Base-by-base conservation (phyloP, 495 filamentous ascomycete species). In the Hypoxylon fuscum region DNA sequence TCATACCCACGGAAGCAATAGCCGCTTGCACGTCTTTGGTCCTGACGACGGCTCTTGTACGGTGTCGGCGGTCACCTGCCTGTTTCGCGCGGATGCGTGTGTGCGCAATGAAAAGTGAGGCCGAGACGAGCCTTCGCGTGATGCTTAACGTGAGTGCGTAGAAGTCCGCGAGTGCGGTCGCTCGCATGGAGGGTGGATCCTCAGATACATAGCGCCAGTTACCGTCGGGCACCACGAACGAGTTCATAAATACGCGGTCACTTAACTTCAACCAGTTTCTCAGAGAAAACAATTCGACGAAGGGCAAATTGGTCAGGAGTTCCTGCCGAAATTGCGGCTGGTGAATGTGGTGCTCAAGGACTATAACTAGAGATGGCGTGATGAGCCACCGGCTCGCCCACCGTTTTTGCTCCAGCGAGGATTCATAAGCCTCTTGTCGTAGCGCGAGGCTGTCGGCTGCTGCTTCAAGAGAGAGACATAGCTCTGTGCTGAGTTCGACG, bases 161-260 rank as follows among this genome's bases (percentile, higher is more conserved):
- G 48, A 96, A 88, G 55, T 96, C 91, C 18, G 83, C 79, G 9
- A 94, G 80, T 1, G 89, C 87, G 4, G 83, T 90, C 60, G 73
- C 80, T 64, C 77, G 82, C 12, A 96, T 84, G 0, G 88, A 83
- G 0, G 92, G 91, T 2, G 60, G 70, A 21, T 89, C 83, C 17
- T 73, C 72, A 6, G 75, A 76, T 5, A 88, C 46, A 49, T 75
- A 74, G 12, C 68, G 75, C 90, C 90, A 96, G 64, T 92, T 92
- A 43, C 86, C 79, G 34, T 88, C 83, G 17, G 74, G 69, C 29
- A 42, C 17, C 35, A 82, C 74, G 2, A 78, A 74, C 3, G 83
- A 81, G 70, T 95, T 94, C 93, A 96, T 96, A 66, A 96, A 95
- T 1, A 94, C 34, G 3, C 78, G 77, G 18, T 79, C 76, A 0